These are phyloP conservation scores for Diplodia corticola DNA, from an alignment of 2,329 filamentous ascomycete species.

Conservation along the genomic window DNA sequence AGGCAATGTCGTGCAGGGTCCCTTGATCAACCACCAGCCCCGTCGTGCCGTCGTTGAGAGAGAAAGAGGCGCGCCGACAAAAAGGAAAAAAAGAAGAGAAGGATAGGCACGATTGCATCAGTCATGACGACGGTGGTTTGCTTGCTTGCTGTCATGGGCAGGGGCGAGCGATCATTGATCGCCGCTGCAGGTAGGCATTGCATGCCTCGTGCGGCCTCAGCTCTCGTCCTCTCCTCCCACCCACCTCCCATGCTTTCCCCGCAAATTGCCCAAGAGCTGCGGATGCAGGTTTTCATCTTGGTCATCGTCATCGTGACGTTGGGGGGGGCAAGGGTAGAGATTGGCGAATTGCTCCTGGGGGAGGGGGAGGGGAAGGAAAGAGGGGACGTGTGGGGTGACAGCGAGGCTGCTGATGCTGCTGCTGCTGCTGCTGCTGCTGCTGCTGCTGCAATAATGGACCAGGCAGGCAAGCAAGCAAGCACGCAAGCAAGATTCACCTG, in stretches of 20 bases:
- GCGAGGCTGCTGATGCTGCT: no score
- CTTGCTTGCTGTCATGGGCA: not conserved
- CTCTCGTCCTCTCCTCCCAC: no score
- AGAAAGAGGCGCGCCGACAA: no score
- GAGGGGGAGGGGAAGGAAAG: no score
- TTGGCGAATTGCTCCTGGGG: not conserved
- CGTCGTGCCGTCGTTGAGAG: no score
- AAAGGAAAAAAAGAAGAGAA: not conserved
- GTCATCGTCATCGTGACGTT: not conserved
- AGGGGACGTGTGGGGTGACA: not conserved
- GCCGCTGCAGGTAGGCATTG: not conserved
- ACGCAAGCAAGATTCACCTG: not conserved
- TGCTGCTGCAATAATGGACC: no score
- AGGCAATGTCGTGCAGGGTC: no score
- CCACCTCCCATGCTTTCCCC: not conserved
- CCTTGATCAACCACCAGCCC: no score
- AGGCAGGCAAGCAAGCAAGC: not conserved
- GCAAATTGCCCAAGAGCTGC: not conserved
- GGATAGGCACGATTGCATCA: not conserved
- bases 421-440: no score
- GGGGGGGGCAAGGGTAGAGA: not conserved
- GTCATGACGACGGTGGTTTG: not conserved
- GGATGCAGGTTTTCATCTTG: not conserved
- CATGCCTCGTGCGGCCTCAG: not conserved
- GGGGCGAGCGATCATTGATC: not conserved